Base-by-base conservation (phyloP, 1,284 basidiomycete genomes). In the Tremellales sp. region DNA sequence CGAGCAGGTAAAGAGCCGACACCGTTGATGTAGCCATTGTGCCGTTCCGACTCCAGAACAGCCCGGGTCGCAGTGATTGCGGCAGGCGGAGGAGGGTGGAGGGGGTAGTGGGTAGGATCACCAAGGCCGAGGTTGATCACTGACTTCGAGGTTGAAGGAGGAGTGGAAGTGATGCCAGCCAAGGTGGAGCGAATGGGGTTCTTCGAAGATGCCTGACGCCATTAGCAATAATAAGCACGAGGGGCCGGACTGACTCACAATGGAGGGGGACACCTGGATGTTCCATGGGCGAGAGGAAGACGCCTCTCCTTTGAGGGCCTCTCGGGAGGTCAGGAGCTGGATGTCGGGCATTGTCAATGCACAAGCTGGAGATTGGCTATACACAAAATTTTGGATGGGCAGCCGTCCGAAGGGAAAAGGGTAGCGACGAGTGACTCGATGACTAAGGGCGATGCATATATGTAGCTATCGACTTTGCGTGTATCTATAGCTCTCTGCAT, bases 61-160 rank as follows among this genome's bases (percentile, higher is more conserved):
- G 52, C 54, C 12, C 57, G 40, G 40, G 70, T 65, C 3, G 73
- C 70, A 10, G 51, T 49, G 33, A 68, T 56, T 10, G 66, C 53
- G 5, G 63, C 65, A 8, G 57, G 49, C 1, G 70, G 64, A 10
- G 73, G 65, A 0, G 67, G 53, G 45, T 72, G 63, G 19, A 74
- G 64, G 27, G 65, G 65, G 43, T 62, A 73, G 31, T 64, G 60
- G 2, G 67, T 68, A 1, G 73, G 73, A 46, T 74, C 72, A 35
- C 72, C 72, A 2, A 75, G 54, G 11, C 71, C 73, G 39, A 75
- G 62, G 55, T 75, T 74, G 60, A 75, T 70, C n/a, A 71, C 44
- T 8, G 64, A 49, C 45, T 73, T 70, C 13, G 60, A 47, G 3
- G 61, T 58, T 5, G 50, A 40, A 2, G 61, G 60, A 0, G 51